Percentiles rank a stretch among this genome's conserved stretches.
phyloP scores from a whole-genome alignment of 495 filamentous ascomycete genomes.

The Evernia prunastri region DNA sequence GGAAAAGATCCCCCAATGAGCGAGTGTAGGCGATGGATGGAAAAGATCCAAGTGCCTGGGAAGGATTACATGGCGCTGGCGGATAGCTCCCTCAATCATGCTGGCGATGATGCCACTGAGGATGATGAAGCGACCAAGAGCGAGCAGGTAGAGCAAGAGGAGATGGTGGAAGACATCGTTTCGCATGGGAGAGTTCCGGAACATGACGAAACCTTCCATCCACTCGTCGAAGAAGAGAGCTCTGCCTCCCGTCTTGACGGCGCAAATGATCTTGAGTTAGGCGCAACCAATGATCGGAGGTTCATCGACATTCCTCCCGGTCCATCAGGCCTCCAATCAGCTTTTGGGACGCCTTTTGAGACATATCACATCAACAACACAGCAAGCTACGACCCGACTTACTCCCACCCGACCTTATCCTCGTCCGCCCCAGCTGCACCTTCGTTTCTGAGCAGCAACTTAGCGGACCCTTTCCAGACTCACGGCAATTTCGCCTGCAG shows the following conservation, averaged over 20 bases:
- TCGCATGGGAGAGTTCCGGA: not conserved
- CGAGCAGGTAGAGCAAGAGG: not conserved
- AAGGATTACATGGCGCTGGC: slow-evolving; percentile 5
- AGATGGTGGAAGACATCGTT: not conserved
- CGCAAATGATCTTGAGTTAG: not conserved
- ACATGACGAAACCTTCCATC: not conserved
- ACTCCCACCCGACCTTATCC: not conserved
- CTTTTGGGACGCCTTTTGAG: not conserved
- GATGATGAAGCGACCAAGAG: not conserved
- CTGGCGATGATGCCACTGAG: not conserved
- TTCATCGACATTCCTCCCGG: not conserved
- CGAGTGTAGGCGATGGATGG: slow-evolving; percentile 76
- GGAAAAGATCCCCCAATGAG: slow-evolving; percentile 79
- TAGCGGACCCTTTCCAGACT: not conserved
- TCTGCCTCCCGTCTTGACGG: not conserved
- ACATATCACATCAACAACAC: too few relatives aligned
- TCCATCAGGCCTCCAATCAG: not conserved
- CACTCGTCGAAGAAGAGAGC: not conserved
- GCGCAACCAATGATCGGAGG: not conserved
- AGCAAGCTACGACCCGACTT: not conserved
- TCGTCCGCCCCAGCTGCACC: not conserved
- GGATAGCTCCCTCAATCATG: not conserved
- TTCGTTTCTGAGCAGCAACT: not conserved
- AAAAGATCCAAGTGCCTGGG: slow-evolving; percentile 48
- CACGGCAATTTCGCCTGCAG: not conserved